Evolutionary conservation across 2,329 filamentous ascomycete species (phyloP).

Genomic region (Clonostachys byssicola): DNA sequence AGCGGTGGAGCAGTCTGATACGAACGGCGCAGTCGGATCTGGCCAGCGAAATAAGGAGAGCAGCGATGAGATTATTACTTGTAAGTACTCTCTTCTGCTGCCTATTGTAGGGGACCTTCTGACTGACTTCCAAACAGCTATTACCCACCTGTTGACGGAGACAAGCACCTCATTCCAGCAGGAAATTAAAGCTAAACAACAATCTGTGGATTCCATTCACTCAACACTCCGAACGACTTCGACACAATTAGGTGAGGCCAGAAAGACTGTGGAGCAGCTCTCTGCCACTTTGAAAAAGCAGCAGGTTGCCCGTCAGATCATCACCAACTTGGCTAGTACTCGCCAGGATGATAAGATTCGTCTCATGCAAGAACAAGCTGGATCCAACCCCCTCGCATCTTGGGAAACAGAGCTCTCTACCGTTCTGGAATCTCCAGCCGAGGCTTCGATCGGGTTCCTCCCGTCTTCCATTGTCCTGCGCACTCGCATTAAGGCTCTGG

Average conservation of each 20-base stretch:
- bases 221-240: conserved; percentile 76
- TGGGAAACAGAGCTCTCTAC: conserved; percentile 52
- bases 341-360: conserved; percentile 58
- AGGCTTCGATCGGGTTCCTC: conserved; percentile 32
- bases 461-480: conserved; percentile 59
- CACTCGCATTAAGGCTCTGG: conserved; percentile 67
- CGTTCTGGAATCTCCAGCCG: conserved; percentile 38
- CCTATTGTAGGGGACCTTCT: not conserved
- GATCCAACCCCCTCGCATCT: conserved; percentile 24
- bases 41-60: conserved; percentile 53
- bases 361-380: conserved; percentile 31
- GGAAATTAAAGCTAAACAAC: conserved; percentile 80
- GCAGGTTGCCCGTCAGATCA: conserved; percentile 65
- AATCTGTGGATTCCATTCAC: conserved; percentile 78
- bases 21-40: conserved; percentile 13
- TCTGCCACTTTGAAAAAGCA: conserved; percentile 61
- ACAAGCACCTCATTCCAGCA: conserved; percentile 75
- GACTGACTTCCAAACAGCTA: conserved; percentile 50
- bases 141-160: conserved; percentile 76
- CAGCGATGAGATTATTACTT: conserved; percentile 73
- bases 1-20: not conserved
- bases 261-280: conserved; percentile 67
- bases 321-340: conserved; percentile 73
- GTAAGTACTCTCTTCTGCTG: conserved; percentile 48
- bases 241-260: conserved; percentile 71